Conservation (phyloP, 176 grass and related monocot genomes). For the Leersia perrieri region DNA sequence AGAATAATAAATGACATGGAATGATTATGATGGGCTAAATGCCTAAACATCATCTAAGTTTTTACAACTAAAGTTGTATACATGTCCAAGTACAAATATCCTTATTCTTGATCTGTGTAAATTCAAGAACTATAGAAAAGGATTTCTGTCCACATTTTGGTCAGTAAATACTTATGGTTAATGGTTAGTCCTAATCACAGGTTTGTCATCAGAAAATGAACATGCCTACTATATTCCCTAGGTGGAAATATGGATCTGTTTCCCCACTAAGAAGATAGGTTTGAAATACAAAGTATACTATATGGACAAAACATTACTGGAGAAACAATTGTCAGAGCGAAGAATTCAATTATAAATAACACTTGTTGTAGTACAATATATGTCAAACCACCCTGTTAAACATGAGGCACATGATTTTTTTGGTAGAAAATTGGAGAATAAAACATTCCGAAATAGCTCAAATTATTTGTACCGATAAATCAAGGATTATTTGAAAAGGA, state of each 20-base stretch:
- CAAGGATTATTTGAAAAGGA: too few species aligned
- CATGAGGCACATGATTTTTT: too few species aligned
- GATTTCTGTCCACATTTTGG: not conserved
- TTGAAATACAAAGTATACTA: not conserved
- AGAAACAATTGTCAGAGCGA: not conserved
- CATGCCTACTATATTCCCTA: not conserved
- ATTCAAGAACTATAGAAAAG: not conserved
- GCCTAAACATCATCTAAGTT: not conserved
- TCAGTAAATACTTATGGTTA: not conserved
- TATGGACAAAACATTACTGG: not conserved
- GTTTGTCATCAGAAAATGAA: not conserved
- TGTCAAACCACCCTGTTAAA: too few species aligned
- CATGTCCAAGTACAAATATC: too few species aligned
- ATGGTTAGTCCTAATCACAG: not conserved
- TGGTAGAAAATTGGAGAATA: too few species aligned
- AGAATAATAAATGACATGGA: not conserved
- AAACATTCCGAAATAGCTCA: too few species aligned
- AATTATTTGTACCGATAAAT: too few species aligned
- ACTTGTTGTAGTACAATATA: too few species aligned
- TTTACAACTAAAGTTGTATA: too few species aligned
- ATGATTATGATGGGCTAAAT: not conserved
- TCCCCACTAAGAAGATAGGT: not conserved
- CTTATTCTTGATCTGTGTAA: not conserved
- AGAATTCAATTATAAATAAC: constrained; percentile 25
- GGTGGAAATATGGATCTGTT: not conserved